A percentile compares a stretch with the other conserved stretches of the same genome.
Evolutionary conservation across 345 rosid genomes (phyloP).

Genomic region (Bruguiera gymnorhiza): DNA sequence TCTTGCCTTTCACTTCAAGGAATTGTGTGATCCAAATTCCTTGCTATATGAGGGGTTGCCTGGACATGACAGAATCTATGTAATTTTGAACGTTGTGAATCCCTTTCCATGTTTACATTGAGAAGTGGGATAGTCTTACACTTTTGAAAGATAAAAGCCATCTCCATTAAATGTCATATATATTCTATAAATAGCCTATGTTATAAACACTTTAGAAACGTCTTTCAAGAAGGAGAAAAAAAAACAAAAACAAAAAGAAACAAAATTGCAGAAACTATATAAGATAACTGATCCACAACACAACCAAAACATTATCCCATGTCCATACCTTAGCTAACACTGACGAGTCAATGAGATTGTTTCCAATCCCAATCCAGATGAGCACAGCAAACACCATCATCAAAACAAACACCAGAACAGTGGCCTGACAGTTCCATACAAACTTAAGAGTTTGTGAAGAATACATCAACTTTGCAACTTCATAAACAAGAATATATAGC

Average conservation of each 20-base stretch:
- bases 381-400: slow-evolving; percentile 50
- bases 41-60: too few species aligned
- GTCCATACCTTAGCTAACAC: slow-evolving; percentile 47
- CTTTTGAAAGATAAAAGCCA: too few species aligned
- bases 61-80: too few species aligned
- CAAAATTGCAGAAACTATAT: not conserved
- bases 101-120: too few species aligned
- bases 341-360: slow-evolving; percentile 39
- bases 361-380: slow-evolving; percentile 54
- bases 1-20: too few species aligned
- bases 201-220: too few species aligned
- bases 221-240: not conserved
- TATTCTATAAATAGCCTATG: too few species aligned
- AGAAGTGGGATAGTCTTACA: too few species aligned
- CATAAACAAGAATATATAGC: not conserved
- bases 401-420: slow-evolving; percentile 33
- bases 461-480: not conserved
- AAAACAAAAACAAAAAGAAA: not conserved
- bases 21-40: too few species aligned
- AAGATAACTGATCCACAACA: not conserved
- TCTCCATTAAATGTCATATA: too few species aligned
- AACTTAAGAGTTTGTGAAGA: slow-evolving; percentile 2
- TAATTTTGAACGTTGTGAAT: too few species aligned
- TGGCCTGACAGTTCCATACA: slow-evolving; percentile 36
- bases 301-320: slow-evolving; percentile 6